phyloP scores from a whole-genome alignment of 331 rosid genomes.

The Quercus tomentella region DNA sequence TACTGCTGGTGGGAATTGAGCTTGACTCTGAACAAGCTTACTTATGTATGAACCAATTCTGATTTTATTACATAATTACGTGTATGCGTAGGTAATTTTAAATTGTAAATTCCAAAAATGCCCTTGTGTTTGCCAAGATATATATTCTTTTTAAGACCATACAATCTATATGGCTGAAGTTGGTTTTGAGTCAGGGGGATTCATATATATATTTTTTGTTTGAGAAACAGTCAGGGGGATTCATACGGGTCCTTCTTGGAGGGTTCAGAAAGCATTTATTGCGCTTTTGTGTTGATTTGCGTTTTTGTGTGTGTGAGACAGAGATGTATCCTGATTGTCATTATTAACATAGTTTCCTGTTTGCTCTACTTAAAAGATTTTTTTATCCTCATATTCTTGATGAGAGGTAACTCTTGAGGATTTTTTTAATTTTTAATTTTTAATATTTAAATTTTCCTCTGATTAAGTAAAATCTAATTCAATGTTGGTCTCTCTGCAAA shows the following conservation, averaged over 20 bases:
- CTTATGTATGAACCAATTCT: no score
- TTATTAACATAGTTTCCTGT: no score
- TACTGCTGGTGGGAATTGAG: neutral
- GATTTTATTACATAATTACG: neutral
- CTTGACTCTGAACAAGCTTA: neutral
- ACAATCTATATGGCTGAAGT: neutral
- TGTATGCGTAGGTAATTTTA: neutral
- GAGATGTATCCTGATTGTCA: no score
- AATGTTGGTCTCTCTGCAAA: slow-evolving; percentile 29
- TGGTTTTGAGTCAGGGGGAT: neutral
- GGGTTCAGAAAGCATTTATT: no score
- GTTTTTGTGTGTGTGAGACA: no score
- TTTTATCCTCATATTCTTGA: neutral
- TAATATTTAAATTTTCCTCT: no score
- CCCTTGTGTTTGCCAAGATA: neutral
- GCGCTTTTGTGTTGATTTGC: no score
- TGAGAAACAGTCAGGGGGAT: no score
- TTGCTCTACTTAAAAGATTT: no score
- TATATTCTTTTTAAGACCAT: neutral
- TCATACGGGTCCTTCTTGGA: neutral
- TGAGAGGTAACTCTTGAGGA: no score
- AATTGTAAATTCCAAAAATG: neutral
- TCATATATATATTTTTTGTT: no score
- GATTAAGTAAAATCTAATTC: neutral
- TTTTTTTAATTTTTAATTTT: no score